Conservation (phyloP, 257 asterid species). For the Penstemon eatonii region DNA sequence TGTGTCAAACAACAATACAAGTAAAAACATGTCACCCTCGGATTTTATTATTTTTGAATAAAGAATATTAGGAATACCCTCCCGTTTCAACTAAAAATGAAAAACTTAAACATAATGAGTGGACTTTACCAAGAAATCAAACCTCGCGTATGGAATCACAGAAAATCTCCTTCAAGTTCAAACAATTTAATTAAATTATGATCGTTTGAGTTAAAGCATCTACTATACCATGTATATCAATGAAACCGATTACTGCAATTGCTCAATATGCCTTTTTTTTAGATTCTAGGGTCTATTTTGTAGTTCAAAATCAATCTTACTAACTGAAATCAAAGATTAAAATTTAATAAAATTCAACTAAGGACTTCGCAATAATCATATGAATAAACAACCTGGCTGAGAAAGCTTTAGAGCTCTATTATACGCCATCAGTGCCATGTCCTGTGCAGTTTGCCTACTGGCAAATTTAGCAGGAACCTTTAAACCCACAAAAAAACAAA, state of each 20-base stretch:
- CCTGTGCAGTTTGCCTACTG: slow-evolving; percentile 75
- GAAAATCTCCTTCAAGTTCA: too few species aligned
- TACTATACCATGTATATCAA: too few species aligned
- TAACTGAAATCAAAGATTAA: too few species aligned
- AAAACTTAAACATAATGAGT: not conserved
- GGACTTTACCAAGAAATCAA: too few species aligned
- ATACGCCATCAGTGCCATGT: slow-evolving; percentile 83
- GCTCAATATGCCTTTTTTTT: too few species aligned
- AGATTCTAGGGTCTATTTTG: too few species aligned
- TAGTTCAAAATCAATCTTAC: too few species aligned
- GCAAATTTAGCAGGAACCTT: slow-evolving; percentile 71
- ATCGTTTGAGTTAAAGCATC: too few species aligned
- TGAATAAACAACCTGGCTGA: slow-evolving; percentile 55
- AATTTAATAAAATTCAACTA: not conserved
- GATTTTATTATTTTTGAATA: not conserved
- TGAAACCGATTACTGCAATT: too few species aligned
- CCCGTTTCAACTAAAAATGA: not conserved
- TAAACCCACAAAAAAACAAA: not conserved
- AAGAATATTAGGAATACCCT: not conserved
- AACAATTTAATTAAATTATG: too few species aligned
- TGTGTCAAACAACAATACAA: slow-evolving; percentile 7
- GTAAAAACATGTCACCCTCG: not conserved
- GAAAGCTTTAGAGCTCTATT: slow-evolving; percentile 90
- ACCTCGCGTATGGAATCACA: too few species aligned
- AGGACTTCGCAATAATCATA: slow-evolving; percentile 2